Conservation (phyloP, 176 grass and related monocot species). For the Oryza longistaminata region DNA sequence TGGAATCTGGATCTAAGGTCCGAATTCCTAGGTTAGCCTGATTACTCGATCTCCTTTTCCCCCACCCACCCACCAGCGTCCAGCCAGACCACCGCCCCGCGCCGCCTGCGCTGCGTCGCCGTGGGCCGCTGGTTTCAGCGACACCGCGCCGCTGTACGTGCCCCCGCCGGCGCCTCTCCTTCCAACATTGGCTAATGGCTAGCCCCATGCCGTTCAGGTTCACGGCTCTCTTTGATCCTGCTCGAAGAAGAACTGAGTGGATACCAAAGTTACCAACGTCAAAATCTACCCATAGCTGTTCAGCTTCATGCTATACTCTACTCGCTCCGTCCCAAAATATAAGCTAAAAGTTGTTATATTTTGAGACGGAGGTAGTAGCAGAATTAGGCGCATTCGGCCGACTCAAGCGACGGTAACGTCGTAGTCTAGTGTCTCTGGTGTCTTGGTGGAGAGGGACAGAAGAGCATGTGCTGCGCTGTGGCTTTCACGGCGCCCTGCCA, state of each 20-base stretch:
- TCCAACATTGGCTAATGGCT: neutral
- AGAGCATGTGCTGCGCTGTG: neutral
- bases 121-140: neutral
- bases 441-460: neutral
- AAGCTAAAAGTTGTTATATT: too few species aligned
- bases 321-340: too few species aligned
- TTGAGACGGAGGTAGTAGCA: too few species aligned
- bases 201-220: neutral
- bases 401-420: neutral
- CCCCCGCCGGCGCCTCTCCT: neutral
- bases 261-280: too few species aligned
- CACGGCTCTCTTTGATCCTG: neutral
- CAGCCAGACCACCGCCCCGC: too few species aligned
- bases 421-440: too few species aligned
- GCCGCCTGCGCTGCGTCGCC: neutral
- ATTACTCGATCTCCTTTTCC: too few species aligned
- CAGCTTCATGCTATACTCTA: too few species aligned
- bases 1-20: too few species aligned
- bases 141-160: neutral
- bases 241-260: too few species aligned
- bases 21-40: too few species aligned
- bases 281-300: too few species aligned
- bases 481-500: neutral
- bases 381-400: neutral
- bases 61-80: neutral